A percentile compares a stretch with the other conserved stretches of the same genome.
phyloP scores from a whole-genome alignment of 495 filamentous ascomycete species.

The Talaromyces stipitatus region DNA sequence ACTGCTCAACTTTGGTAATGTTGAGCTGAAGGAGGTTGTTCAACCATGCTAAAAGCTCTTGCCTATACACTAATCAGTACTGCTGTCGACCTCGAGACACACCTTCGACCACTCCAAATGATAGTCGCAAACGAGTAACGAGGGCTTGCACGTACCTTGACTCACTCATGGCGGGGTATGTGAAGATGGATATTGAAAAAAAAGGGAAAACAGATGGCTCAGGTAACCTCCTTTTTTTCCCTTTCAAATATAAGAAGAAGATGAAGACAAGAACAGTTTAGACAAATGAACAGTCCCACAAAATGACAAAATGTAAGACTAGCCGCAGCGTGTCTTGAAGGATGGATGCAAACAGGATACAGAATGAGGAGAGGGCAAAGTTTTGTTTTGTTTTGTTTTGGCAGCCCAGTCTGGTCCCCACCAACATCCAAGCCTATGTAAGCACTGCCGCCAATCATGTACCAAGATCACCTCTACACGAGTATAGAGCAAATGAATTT shows the following conservation, averaged over 20 bases:
- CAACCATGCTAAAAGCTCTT: constrained; percentile 93
- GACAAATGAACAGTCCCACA: background rate
- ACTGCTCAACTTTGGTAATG: constrained; percentile 97
- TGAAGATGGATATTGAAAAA: background rate
- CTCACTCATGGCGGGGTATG: constrained; percentile 46
- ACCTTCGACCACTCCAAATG: background rate
- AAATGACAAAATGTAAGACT: background rate
- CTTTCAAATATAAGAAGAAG: background rate
- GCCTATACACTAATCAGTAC: constrained; percentile 45
- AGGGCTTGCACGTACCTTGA: constrained; percentile 35
- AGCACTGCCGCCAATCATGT: background rate
- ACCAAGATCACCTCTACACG: background rate
- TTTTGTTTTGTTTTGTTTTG: constrained; percentile 8
- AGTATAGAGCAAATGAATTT: background rate
- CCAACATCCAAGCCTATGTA: constrained; percentile 1
- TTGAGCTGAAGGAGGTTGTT: constrained; percentile 97
- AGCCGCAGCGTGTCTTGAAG: background rate
- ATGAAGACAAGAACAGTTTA: background rate
- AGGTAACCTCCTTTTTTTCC: background rate
- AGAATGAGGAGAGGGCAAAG: background rate
- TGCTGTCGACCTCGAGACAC: background rate
- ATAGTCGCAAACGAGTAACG: background rate
- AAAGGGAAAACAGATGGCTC: background rate
- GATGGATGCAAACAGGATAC: background rate
- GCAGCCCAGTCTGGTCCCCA: background rate